A percentile compares a stretch with the other conserved stretches of the same genome.
These are phyloP conservation scores for Plectosphaerella cucumerina DNA, from an alignment of 2,329 filamentous ascomycete genomes.

Conservation along the genomic window DNA sequence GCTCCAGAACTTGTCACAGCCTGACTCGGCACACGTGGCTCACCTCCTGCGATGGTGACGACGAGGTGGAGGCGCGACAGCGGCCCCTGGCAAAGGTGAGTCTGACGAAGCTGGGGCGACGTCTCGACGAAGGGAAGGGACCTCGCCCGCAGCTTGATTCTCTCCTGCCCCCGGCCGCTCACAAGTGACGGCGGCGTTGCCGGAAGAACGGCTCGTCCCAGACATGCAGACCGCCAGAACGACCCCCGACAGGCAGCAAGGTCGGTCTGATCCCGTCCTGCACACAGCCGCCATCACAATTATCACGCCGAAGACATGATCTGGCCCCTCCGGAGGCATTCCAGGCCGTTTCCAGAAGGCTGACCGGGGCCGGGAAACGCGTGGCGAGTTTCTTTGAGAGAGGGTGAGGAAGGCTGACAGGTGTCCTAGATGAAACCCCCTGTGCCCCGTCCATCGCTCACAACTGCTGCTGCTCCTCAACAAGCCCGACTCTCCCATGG, in stretches of 20 bases:
- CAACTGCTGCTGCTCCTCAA: neutral
- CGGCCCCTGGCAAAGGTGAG: no score
- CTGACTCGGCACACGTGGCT: conserved; percentile 55
- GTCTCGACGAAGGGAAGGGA: neutral
- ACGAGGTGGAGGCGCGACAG: conserved; percentile 8
- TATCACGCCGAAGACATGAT: no score
- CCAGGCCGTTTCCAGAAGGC: neutral
- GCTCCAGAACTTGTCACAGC: conserved; percentile 29
- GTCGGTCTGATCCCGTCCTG: no score
- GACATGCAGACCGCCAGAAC: neutral
- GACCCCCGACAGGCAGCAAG: no score
- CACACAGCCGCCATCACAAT: no score
- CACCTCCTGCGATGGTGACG: conserved; percentile 19
- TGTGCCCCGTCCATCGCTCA: neutral
- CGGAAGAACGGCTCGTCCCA: neutral
- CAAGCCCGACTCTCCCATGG: neutral
- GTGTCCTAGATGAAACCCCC: neutral
- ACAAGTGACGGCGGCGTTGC: neutral
- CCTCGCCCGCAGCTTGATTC: neutral
- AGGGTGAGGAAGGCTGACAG: neutral
- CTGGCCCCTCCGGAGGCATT: no score
- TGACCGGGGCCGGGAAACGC: neutral
- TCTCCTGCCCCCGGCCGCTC: neutral
- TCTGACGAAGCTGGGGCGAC: neutral
- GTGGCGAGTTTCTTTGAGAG: neutral